Percentiles rank a stretch among this genome's conserved stretches.
These are phyloP conservation scores for Ceratocystis papillata DNA, from an alignment of 2,329 filamentous ascomycete species.

Conservation along the genomic window DNA sequence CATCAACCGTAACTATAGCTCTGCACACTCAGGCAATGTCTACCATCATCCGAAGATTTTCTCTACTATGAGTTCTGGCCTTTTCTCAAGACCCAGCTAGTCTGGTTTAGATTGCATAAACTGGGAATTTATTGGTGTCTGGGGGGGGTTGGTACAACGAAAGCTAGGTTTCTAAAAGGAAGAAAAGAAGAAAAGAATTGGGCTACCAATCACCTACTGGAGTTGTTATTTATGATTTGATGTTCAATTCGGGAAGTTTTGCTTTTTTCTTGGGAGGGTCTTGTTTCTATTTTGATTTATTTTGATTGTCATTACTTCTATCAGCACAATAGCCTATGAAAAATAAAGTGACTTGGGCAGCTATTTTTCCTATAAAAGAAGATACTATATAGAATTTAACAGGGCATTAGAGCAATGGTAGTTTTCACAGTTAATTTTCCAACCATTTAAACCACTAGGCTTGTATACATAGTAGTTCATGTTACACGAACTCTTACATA, in stretches of 20 bases:
- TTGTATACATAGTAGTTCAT: neutral
- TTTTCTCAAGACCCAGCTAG: constrained; percentile 19
- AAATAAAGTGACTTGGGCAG: no score
- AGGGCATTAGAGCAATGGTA: neutral
- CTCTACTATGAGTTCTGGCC: neutral
- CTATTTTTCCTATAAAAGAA: no score
- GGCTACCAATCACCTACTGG: no score
- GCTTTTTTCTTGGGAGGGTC: neutral
- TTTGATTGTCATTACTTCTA: neutral
- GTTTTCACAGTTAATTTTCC: neutral
- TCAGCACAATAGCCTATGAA: no score
- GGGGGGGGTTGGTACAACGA: no score
- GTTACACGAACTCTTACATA: neutral
- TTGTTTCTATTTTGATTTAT: constrained; percentile 5
- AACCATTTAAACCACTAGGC: no score
- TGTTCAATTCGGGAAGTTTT: neutral
- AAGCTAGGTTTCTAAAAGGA: no score
- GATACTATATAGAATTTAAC: neutral
- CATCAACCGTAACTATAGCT: constrained; percentile 30
- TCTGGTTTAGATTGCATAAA: neutral
- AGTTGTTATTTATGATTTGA: neutral
- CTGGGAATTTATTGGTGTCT: neutral
- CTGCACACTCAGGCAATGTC: constrained; percentile 17
- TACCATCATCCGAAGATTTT: constrained; percentile 17
- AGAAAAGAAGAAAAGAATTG: no score